phyloP scores from a whole-genome alignment of 116 monocot genomes.

The Zostera marina region DNA sequence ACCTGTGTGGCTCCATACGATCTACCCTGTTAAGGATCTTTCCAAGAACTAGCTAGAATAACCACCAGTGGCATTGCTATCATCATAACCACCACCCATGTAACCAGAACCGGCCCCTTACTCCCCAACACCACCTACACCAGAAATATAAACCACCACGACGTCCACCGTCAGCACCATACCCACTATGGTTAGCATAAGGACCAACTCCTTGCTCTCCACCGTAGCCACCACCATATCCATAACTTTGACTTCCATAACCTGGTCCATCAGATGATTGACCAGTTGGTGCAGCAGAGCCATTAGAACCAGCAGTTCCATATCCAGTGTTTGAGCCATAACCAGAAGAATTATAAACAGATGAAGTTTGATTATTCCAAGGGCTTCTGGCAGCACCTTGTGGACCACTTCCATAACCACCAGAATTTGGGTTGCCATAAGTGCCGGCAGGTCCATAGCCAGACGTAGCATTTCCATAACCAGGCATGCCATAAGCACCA shows the following conservation, averaged over 20 bases:
- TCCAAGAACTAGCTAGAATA: constrained; percentile 63
- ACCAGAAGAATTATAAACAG: no score
- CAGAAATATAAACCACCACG: constrained; percentile 15
- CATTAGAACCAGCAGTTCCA: constrained; percentile 15
- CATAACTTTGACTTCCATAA: constrained; percentile 68
- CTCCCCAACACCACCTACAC: constrained; percentile 9
- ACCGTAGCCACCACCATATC: constrained; percentile 38
- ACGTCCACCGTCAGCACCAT: constrained; percentile 28
- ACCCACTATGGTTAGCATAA: constrained; percentile 53
- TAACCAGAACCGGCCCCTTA: constrained; percentile 43
- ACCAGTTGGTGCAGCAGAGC: constrained; percentile 19
- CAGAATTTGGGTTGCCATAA: constrained; percentile 55
- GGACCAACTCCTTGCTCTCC: no score
- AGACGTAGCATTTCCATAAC: no score
- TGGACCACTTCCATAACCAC: constrained; percentile 40
- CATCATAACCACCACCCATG: constrained; percentile 42
- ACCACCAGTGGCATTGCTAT: constrained; percentile 29
- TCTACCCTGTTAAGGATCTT: constrained; percentile 51
- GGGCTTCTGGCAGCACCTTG: constrained; percentile 47
- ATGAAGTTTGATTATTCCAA: no score
- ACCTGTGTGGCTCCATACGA: constrained; percentile 30
- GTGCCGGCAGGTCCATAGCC: constrained; percentile 39
- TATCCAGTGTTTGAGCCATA: constrained; percentile 25
- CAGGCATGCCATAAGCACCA: constrained; percentile 40
- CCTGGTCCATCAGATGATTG: constrained; percentile 37